These are phyloP conservation scores for Mucor saturninus DNA, from an alignment of 371 early-diverging fungal species.

Conservation along the genomic window DNA sequence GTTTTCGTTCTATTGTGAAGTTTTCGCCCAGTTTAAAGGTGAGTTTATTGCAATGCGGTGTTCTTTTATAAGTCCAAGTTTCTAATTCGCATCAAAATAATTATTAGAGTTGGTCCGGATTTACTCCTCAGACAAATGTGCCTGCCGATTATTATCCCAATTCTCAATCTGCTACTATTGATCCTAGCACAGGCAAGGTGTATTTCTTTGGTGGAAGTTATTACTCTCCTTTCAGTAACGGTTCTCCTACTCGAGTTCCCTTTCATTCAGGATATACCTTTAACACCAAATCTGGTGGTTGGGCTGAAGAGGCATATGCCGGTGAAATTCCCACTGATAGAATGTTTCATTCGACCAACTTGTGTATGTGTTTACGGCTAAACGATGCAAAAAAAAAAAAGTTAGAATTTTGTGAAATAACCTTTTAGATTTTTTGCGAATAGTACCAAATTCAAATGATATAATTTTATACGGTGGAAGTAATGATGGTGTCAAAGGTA, in stretches of 20 bases:
- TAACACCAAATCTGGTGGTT: constrained; percentile 5
- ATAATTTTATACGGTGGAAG: constrained; percentile 14
- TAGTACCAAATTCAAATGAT: constrained; percentile 11
- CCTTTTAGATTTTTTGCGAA: background rate
- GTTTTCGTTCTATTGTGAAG: background rate
- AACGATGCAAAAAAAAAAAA: no score
- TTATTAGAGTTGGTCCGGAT: background rate
- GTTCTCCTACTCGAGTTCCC: background rate
- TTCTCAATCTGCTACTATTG: constrained; percentile 3
- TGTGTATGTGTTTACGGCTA: constrained; percentile 4
- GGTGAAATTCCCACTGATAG: constrained; percentile 6
- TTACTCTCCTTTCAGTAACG: background rate
- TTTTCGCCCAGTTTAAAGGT: background rate
- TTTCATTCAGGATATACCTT: constrained; percentile 1
- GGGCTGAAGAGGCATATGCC: background rate
- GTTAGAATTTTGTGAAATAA: background rate
- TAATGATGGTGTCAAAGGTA: background rate
- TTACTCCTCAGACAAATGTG: background rate
- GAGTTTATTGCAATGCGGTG: no score
- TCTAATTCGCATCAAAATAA: no score
- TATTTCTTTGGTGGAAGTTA: constrained; percentile 12
- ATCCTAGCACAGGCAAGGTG: background rate
- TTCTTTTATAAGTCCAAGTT: no score
- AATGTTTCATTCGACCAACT: constrained; percentile 6
- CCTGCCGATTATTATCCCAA: constrained; percentile 8